Evolutionary conservation across 2,329 filamentous ascomycete species (phyloP).

Genomic region (Fusarium euwallaceae): DNA sequence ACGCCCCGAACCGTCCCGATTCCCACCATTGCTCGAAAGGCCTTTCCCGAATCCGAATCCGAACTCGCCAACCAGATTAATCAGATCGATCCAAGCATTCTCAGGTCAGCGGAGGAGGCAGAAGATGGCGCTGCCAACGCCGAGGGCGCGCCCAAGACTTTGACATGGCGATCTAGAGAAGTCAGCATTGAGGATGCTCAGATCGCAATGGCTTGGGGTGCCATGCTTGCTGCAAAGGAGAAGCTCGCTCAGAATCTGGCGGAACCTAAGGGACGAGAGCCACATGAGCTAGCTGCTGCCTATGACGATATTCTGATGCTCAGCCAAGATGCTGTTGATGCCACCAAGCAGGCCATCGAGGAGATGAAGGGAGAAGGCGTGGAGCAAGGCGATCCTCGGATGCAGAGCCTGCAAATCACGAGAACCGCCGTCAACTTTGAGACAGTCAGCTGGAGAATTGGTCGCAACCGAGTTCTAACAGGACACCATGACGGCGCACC

Average conservation of each 20-base stretch:
- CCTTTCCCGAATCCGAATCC: slow-evolving; percentile 77
- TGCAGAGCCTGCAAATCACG: slow-evolving; percentile 94
- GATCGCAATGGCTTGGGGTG: slow-evolving; percentile 85
- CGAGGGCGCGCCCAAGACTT: slow-evolving; percentile 75
- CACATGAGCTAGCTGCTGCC: slow-evolving; percentile 80
- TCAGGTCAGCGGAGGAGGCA: slow-evolving; percentile 68
- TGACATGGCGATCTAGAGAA: slow-evolving; percentile 87
- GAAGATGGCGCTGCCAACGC: slow-evolving; percentile 63
- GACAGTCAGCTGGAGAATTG: slow-evolving; percentile 94
- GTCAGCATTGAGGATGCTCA: slow-evolving; percentile 94
- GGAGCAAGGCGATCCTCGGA: slow-evolving; percentile 83
- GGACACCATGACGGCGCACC: slow-evolving; percentile 84
- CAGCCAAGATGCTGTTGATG: slow-evolving; percentile 94
- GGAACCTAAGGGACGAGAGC: slow-evolving; percentile 58
- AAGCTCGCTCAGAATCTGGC: slow-evolving; percentile 63
- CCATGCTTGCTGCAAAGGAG: slow-evolving; percentile 70
- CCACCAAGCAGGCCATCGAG: slow-evolving; percentile 92
- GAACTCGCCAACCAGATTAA: slow-evolving; percentile 76
- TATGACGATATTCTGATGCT: slow-evolving; percentile 93
- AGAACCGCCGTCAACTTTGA: slow-evolving; percentile 94
- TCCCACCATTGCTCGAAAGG: slow-evolving; percentile 80
- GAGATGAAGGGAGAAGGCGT: slow-evolving; percentile 88
- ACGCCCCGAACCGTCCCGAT: slow-evolving; percentile 88
- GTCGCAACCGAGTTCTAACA: slow-evolving; percentile 89
- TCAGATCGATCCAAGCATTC: slow-evolving; percentile 75